phyloP scores from a whole-genome alignment of 306 rosid genomes.

The Dalbergia oliveri region DNA sequence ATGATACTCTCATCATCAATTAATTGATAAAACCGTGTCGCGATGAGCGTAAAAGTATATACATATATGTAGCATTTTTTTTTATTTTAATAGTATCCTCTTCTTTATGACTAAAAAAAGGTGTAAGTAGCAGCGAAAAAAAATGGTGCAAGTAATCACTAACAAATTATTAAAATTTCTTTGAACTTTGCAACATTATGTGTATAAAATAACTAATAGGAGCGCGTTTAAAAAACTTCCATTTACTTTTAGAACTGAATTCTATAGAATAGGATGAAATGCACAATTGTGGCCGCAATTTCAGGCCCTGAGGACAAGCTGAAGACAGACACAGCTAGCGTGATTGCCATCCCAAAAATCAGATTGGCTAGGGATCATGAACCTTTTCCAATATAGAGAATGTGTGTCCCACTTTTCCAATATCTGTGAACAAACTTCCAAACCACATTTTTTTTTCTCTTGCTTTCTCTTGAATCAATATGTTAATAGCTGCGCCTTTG shows the following conservation, averaged over 20 bases:
- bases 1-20: no score
- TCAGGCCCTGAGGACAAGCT: slow-evolving; percentile 34
- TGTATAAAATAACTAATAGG: neutral
- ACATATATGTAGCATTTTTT: no score
- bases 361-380: slow-evolving; percentile 2
- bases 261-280: neutral
- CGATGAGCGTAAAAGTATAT: no score
- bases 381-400: neutral
- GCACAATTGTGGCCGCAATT: slow-evolving; percentile 43
- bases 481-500: neutral
- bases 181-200: neutral
- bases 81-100: no score
- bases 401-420: slow-evolving; percentile 43
- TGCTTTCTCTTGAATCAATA: neutral
- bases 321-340: slow-evolving; percentile 39
- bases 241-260: neutral
- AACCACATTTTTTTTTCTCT: slow-evolving; percentile 3
- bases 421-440: slow-evolving; percentile 41
- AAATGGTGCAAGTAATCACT: neutral
- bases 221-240: neutral
- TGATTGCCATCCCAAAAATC: slow-evolving; percentile 39
- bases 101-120: no score
- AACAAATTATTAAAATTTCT: neutral
- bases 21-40: no score
- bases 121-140: neutral